These are phyloP conservation scores for Apiotrichum sp. DNA, from an alignment of 1,284 basidiomycete genomes.

Conservation along the genomic window DNA sequence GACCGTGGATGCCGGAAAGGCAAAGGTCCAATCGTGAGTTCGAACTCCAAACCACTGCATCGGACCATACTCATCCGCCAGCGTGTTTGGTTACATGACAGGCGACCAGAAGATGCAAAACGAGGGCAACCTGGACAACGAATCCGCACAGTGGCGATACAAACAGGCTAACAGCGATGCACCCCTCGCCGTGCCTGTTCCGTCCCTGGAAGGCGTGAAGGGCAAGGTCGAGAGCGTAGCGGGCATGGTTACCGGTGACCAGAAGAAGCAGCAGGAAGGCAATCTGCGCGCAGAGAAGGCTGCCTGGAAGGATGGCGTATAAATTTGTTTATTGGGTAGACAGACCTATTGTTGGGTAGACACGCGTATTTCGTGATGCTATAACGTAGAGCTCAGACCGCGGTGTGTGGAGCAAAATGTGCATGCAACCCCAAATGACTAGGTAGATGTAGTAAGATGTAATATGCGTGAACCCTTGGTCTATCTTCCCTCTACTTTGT, in stretches of 20 bases:
- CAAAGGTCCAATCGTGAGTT: slow-evolving; percentile 43
- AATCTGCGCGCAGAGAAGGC: slow-evolving; percentile 41
- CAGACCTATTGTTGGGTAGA: no score
- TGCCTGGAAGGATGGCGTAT: slow-evolving; percentile 37
- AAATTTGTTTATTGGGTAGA: neutral
- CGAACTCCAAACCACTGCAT: no score
- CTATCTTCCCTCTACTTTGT: no score
- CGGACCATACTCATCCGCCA: slow-evolving; percentile 2
- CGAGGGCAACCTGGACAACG: slow-evolving; percentile 40
- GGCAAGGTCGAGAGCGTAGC: slow-evolving; percentile 40
- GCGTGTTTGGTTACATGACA: slow-evolving; percentile 40
- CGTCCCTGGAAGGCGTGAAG: slow-evolving; percentile 31
- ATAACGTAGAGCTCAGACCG: no score
- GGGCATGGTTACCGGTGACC: slow-evolving; percentile 42
- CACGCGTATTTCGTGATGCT: no score
- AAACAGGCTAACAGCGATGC: slow-evolving; percentile 29
- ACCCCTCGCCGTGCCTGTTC: slow-evolving; percentile 19
- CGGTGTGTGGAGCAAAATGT: no score
- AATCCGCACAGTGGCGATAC: slow-evolving; percentile 41
- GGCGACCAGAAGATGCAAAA: slow-evolving; percentile 39
- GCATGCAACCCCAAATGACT: no score
- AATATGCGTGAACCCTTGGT: no score
- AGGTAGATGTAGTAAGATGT: no score
- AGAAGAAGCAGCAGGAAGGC: slow-evolving; percentile 41
- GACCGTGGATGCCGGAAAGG: slow-evolving; percentile 30